A percentile compares a stretch with the other conserved stretches of the same genome.
Conservation (phyloP, 2,329 filamentous ascomycete genomes). For the Zalaria obscura region DNA sequence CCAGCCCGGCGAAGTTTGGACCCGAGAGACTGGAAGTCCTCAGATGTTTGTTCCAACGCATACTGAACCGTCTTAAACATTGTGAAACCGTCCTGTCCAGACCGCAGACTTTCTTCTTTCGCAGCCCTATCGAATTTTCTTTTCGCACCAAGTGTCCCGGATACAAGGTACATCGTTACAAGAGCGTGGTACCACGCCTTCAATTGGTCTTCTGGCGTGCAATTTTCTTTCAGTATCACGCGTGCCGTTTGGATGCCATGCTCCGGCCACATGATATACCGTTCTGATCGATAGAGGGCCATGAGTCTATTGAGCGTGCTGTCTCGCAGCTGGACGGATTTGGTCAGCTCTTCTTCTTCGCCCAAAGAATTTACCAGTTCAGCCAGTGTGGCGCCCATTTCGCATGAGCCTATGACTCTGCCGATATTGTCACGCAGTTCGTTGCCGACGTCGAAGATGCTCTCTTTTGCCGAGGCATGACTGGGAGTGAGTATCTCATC, state of each 20-base stretch:
- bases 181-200: slow-evolving; percentile 51
- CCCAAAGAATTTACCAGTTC: slow-evolving; percentile 10
- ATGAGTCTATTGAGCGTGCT: slow-evolving; percentile 30
- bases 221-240: slow-evolving; percentile 51
- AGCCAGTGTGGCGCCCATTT: slow-evolving; percentile 31
- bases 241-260: slow-evolving; percentile 22
- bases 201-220: slow-evolving; percentile 35
- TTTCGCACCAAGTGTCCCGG: slow-evolving; percentile 1
- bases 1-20: slow-evolving; percentile 32
- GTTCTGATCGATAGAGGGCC: slow-evolving; percentile 33
- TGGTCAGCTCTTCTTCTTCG: slow-evolving; percentile 15
- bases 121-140: slow-evolving; percentile 8
- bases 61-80: slow-evolving; percentile 27
- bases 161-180: slow-evolving; percentile 10
- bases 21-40: slow-evolving; percentile 32
- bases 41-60: slow-evolving; percentile 22
- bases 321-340: slow-evolving; percentile 4
- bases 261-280: slow-evolving; percentile 47
- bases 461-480: slow-evolving; percentile 46
- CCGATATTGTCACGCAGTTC: slow-evolving; percentile 44
- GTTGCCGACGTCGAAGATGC: slow-evolving; percentile 48
- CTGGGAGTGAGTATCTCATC: slow-evolving; percentile 36
- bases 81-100: neutral
- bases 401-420: slow-evolving; percentile 36
- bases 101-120: neutral